phyloP scores from a whole-genome alignment of 805 yeast genomes.

The Myxozyma kluyveri region DNA sequence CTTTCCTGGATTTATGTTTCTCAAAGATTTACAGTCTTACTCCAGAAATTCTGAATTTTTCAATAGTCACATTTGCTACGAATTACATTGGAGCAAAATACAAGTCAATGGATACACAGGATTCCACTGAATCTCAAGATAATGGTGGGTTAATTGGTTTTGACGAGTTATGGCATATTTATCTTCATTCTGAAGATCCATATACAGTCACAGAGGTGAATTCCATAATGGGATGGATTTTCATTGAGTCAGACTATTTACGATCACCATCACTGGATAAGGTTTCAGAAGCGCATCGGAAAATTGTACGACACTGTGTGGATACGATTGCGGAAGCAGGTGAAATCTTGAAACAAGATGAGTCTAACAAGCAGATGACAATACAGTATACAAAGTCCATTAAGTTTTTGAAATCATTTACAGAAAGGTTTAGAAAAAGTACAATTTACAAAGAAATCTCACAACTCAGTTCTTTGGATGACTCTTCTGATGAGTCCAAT shows the following conservation, averaged over 20 bases:
- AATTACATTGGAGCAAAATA: slow-evolving; percentile 5
- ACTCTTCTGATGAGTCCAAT: slow-evolving; percentile 4
- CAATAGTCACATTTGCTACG: slow-evolving; percentile 12
- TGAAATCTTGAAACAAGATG: no score
- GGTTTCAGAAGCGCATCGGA: slow-evolving; percentile 6
- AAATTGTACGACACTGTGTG: slow-evolving; percentile 9
- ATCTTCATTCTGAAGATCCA: slow-evolving; percentile 7
- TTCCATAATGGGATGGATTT: slow-evolving; percentile 2
- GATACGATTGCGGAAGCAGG: slow-evolving; percentile 5
- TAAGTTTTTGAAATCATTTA: not conserved
- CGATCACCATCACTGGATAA: slow-evolving; percentile 2
- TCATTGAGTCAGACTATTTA: slow-evolving; percentile 12
- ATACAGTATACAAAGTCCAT: no score
- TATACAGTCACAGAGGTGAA: not conserved
- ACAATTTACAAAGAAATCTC: slow-evolving; percentile 1
- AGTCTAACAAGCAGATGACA: not conserved
- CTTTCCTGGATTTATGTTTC: slow-evolving; percentile 18
- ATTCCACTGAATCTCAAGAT: not conserved
- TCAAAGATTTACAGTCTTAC: slow-evolving; percentile 5
- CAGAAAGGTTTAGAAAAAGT: not conserved
- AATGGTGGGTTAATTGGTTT: slow-evolving; percentile 9
- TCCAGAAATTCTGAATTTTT: not conserved
- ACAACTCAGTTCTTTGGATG: slow-evolving; percentile 9
- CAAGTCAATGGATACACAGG: not conserved
- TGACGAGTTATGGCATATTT: slow-evolving; percentile 18